Evolutionary conservation across 2,329 filamentous ascomycete species (phyloP), one percentile per base, ranked within the genome.

Genomic region (Herpotrichia juniperi): DNA sequence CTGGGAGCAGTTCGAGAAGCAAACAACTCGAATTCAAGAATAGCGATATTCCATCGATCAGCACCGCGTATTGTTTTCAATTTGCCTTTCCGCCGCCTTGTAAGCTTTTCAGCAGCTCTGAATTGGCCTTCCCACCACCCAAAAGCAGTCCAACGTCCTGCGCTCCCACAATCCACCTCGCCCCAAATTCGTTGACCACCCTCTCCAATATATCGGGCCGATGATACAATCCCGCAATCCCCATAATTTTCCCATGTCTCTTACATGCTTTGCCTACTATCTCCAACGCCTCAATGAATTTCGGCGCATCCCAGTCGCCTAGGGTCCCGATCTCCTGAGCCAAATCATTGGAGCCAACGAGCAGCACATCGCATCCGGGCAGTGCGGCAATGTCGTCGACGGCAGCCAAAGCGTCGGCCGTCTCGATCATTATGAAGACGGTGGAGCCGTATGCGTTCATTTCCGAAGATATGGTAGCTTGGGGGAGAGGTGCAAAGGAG

Each of bases 281-380:
- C 40, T 26, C 40, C 17, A 43, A 17, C 11, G 40, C 40, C 9
- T 43, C 40, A 10, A 43, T 10, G 22, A 43, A 43, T 12, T 9
- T 12, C 17, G 40, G 40, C 16, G 40, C 40, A 43, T 43, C 40
- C 40, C 40, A 43, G 17, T 43, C 40, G 14, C 40, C 40, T 22
- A 43, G 26, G 9, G 40, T 43, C 12, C 40, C 40, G 12, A 48
- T 47, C 40, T 53, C 50, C 19, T 25, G 32, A 7, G 50, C 80
- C 1, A 81, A 67, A 67, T 82, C 79, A 64, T 76, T 80, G 2
- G 79, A 79, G 1, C 79, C 79, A 45, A 81, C 70, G 30, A 81
- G 74, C 3, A 81, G 64, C 9, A 79, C 76, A 55, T 81, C 78
- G 16, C 80, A 72, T 1, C 79, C 79, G 2, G 74, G 72, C 4